Evolutionary conservation across 78 protist genomes (phyloP), one percentile per base, ranked within the genome.

Genomic region (Dictyostelium purpureum): DNA sequence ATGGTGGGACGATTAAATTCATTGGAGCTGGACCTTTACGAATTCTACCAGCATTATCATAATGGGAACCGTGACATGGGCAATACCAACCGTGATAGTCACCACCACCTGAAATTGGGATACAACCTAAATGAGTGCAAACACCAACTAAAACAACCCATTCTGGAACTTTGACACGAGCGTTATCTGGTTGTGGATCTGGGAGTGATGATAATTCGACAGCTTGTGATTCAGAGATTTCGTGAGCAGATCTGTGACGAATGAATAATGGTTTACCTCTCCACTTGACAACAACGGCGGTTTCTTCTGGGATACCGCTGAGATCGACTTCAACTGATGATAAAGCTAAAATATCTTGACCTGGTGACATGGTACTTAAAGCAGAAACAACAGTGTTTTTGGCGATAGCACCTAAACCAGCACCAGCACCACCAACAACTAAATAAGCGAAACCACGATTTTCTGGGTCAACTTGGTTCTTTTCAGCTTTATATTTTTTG

Each of bases 61-160:
- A 98, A 91, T 98, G 99, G 24, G 98, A 95, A 45, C 99, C 99
- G 96, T 98, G 99, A 97, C 99, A 98, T 24, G 99, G 99, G 94
- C 99, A 98, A 97, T 97, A 97, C 94, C 94, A 98, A 40, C 99
- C 99, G 42, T 87, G 83, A 75, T 77, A 98, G 71, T 96, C 98
- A 51, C 99, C 99, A 24, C 95, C 98, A 47, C 89, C 95, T 47
- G 81, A 47, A 33, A 98, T 92, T 61, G 99, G 99, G 38, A 98
- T 97, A 52, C 99, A 98, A 71, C 99, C 99, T 33, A 98, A 94
- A 93, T 98, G 99, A 4, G 99, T 98, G 97, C 99, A 98, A 14
- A 98, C 97, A 56, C 98, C 99, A 35, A 98, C 75, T 33, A 97
- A 26, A 61, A 98, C 80, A 31, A 97, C 92, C 96, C 94, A 96